These are phyloP conservation scores for Rhizoclosmatium sp. DNA, from an alignment of 192 early-diverging fungal genomes.

Conservation along the genomic window DNA sequence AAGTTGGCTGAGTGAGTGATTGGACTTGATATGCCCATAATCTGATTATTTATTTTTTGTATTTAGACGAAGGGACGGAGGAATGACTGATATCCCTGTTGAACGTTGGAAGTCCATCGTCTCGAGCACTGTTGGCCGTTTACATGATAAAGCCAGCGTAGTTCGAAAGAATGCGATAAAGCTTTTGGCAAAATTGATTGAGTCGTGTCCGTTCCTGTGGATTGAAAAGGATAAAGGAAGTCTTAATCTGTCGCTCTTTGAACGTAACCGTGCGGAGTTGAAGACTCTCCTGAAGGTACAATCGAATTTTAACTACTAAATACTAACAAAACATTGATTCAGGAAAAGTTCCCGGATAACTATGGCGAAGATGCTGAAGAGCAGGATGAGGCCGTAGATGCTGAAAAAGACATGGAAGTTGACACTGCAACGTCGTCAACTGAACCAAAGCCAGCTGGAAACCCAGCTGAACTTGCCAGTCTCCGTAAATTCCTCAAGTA, in stretches of 20 bases:
- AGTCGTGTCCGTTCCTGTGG: constrained; percentile 85
- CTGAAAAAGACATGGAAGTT: not conserved
- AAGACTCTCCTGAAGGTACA: constrained; percentile 72
- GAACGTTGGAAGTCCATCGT: constrained; percentile 69
- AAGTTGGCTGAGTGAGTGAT: constrained; percentile 78
- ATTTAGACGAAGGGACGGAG: constrained; percentile 26
- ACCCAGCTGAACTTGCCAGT: constrained; percentile 41
- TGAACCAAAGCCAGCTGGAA: constrained; percentile 22
- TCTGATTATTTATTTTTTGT: not conserved
- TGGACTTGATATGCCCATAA: constrained; percentile 3
- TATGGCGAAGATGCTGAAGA: constrained; percentile 37
- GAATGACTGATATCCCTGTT: constrained; percentile 60
- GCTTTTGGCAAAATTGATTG: constrained; percentile 78
- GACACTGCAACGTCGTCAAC: constrained; percentile 8
- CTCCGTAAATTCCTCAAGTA: constrained; percentile 67
- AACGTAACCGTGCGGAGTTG: constrained; percentile 68
- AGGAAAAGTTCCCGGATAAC: constrained; percentile 40
- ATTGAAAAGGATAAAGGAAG: constrained; percentile 79
- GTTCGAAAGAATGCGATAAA: constrained; percentile 93
- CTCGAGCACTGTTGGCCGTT: constrained; percentile 73
- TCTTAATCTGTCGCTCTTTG: constrained; percentile 75
- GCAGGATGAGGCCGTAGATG: constrained; percentile 18
- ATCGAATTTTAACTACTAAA: not conserved
- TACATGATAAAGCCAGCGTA: constrained; percentile 89
- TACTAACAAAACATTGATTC: not conserved